phyloP scores from a whole-genome alignment of 352 stramenopile genomes.

The Pythium plurisporium region DNA sequence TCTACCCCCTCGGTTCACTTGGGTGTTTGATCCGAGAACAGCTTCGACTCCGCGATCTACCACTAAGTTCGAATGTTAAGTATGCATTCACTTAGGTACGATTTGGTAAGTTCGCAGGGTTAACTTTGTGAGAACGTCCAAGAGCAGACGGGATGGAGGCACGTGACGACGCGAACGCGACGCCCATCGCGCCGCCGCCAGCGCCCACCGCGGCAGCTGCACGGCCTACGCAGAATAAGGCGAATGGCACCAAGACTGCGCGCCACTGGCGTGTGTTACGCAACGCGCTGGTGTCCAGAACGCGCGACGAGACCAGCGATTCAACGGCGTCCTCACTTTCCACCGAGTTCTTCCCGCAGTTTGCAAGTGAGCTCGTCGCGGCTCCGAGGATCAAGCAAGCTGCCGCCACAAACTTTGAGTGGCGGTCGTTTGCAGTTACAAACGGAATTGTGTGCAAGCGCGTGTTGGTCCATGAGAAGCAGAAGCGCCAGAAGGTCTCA shows the following conservation, averaged over 20 bases:
- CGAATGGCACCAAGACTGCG: constrained; percentile 39
- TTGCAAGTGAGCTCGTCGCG: constrained; percentile 1
- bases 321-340: constrained; percentile 55
- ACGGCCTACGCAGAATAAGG: no score
- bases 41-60: constrained; percentile 23
- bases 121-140: constrained; percentile 4
- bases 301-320: constrained; percentile 21
- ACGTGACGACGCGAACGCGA: constrained; percentile 18
- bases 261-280: constrained; percentile 70
- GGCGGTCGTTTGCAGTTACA: constrained; percentile 41
- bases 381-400: not conserved
- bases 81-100: constrained; percentile 9
- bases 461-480: constrained; percentile 70
- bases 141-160: no score
- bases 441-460: not conserved
- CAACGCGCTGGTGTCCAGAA: constrained; percentile 44
- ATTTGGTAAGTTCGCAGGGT: constrained; percentile 7
- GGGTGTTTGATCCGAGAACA: constrained; percentile 20
- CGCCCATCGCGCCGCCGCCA: not conserved
- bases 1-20: not conserved
- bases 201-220: not conserved
- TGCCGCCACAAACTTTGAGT: constrained; percentile 38
- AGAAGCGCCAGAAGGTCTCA: constrained; percentile 44
- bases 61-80: constrained; percentile 20
- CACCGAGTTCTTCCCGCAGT: constrained; percentile 62